These are phyloP conservation scores for Hygrophoropsis aurantiaca DNA, from an alignment of 768 basidiomycete species.

Conservation along the genomic window DNA sequence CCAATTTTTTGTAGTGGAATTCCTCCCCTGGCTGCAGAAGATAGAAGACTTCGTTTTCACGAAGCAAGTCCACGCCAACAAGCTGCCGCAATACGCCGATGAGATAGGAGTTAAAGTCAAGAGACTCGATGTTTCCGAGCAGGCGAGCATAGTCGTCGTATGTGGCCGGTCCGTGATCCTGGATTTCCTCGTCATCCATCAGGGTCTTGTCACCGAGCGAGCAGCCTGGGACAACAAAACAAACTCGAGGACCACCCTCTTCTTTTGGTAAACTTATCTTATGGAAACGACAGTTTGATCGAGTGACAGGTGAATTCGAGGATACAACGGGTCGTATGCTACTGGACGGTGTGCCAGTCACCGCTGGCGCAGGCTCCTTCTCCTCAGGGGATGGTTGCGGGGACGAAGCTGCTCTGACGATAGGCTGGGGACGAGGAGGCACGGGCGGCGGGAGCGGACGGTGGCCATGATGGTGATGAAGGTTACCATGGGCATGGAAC, in stretches of 20 bases:
- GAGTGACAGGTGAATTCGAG: constrained; percentile 52
- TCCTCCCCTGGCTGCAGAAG: constrained; percentile 52
- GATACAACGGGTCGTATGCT: constrained; percentile 7
- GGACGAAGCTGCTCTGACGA: constrained; percentile 4
- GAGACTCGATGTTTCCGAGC: constrained; percentile 46
- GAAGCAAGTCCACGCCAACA: constrained; percentile 63
- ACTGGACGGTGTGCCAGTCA: background rate
- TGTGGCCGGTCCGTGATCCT: constrained; percentile 59
- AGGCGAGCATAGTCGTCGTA: constrained; percentile 48
- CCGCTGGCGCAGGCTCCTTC: background rate
- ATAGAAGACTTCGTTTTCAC: constrained; percentile 67
- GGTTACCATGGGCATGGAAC: constrained; percentile 21
- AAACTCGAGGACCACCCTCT: constrained; percentile 52
- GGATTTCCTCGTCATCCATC: constrained; percentile 58
- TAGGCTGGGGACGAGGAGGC: constrained; percentile 1
- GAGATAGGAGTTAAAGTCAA: constrained; percentile 52
- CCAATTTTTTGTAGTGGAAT: constrained; percentile 7
- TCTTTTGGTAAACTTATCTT: constrained; percentile 61
- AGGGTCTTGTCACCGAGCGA: constrained; percentile 56
- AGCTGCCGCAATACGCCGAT: constrained; percentile 58
- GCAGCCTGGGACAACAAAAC: constrained; percentile 70
- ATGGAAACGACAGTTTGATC: constrained; percentile 71
- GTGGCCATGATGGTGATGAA: constrained; percentile 27
- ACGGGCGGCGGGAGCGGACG: constrained; percentile 8
- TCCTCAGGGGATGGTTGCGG: constrained; percentile 1